phyloP scores from a whole-genome alignment of 208 protist genomes.

The Balamuthia mandrillaris region DNA sequence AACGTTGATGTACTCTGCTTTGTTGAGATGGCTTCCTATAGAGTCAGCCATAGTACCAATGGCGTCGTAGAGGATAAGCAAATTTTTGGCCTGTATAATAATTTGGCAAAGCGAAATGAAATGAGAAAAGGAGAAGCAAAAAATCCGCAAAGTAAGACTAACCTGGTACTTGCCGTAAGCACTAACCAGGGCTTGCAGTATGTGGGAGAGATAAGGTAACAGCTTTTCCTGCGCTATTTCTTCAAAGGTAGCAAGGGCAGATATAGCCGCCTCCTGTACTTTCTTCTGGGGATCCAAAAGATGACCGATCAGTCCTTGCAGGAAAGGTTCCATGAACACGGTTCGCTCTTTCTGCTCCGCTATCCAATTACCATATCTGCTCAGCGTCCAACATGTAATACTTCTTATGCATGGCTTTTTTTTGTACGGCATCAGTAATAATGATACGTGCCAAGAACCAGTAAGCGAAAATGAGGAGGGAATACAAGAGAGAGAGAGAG shows the following conservation, averaged over 20 bases:
- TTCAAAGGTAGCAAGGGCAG: slow-evolving; percentile 74
- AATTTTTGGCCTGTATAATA: slow-evolving; percentile 60
- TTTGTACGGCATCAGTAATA: not conserved
- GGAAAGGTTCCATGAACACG: slow-evolving; percentile 45
- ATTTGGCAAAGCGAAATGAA: not conserved
- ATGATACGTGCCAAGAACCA: not conserved
- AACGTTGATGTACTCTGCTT: slow-evolving; percentile 53
- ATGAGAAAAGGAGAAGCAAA: not conserved
- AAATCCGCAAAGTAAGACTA: not conserved
- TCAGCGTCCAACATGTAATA: slow-evolving; percentile 81
- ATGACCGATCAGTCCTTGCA: slow-evolving; percentile 64
- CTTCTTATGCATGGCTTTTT: slow-evolving; percentile 63
- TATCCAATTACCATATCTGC: slow-evolving; percentile 71
- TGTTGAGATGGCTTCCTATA: slow-evolving; percentile 55
- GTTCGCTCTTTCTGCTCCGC: not conserved
- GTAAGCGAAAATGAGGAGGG: not conserved
- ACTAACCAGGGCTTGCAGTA: slow-evolving; percentile 62
- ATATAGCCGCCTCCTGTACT: slow-evolving; percentile 78
- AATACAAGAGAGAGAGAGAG: not conserved
- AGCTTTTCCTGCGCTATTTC: slow-evolving; percentile 60
- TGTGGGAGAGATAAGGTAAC: slow-evolving; percentile 64
- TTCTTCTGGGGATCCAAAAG: slow-evolving; percentile 74
- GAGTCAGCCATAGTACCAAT: slow-evolving; percentile 68
- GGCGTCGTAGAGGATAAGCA: slow-evolving; percentile 71
- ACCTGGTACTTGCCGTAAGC: slow-evolving; percentile 71